A percentile compares a stretch with the other conserved stretches of the same genome.
Evolutionary conservation across 1,284 basidiomycete genomes (phyloP).

Genomic region (Ustilago curta): DNA sequence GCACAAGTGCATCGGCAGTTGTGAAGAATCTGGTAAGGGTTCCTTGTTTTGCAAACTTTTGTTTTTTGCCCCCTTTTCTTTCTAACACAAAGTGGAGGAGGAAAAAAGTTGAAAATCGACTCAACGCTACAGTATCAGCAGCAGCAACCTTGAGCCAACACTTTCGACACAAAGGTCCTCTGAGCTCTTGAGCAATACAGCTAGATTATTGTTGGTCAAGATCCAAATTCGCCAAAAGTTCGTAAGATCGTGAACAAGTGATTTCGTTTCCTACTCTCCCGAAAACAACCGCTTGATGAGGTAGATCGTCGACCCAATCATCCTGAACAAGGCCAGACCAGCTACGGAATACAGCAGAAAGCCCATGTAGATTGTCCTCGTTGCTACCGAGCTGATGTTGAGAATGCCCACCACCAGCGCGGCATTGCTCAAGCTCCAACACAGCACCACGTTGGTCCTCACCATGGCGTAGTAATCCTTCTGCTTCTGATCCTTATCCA

Average conservation of each 20-base stretch:
- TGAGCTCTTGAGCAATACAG: too few species aligned
- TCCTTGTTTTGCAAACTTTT: constrained; percentile 19
- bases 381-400: constrained; percentile 51
- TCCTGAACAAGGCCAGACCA: constrained; percentile 57
- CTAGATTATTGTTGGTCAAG: too few species aligned
- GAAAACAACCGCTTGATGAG: constrained; percentile 60
- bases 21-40: neutral
- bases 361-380: constrained; percentile 63
- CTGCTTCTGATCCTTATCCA: constrained; percentile 62
- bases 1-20: constrained; percentile 3
- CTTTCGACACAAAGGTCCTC: too few species aligned
- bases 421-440: constrained; percentile 74
- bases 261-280: constrained; percentile 37
- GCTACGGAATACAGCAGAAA: constrained; percentile 65
- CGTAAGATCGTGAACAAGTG: neutral
- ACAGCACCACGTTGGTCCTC: constrained; percentile 87
- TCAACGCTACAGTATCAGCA: too few species aligned
- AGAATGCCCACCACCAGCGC: constrained; percentile 64
- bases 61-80: neutral
- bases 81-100: constrained; percentile 10
- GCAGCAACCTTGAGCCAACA: too few species aligned
- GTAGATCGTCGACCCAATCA: constrained; percentile 54
- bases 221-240: too few species aligned
- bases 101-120: neutral
- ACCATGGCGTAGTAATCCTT: constrained; percentile 74